These are phyloP conservation scores for Claviceps paspali DNA, from an alignment of 2,329 filamentous ascomycete species.

Conservation along the genomic window DNA sequence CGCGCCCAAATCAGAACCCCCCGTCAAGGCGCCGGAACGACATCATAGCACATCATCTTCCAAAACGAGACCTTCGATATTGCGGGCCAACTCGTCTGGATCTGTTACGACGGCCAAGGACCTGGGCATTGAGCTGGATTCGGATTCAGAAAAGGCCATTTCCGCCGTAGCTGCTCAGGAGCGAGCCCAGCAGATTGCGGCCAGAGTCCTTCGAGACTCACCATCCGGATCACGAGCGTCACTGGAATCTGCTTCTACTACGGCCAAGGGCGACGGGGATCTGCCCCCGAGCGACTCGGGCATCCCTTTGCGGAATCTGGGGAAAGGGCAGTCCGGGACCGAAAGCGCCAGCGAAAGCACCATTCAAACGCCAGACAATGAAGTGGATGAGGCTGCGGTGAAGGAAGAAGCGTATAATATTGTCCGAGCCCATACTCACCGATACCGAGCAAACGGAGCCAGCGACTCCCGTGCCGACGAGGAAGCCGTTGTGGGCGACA, in stretches of 20 bases:
- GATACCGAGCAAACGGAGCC: conserved; percentile 8
- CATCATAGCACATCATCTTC: conserved; percentile 8
- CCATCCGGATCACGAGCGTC: conserved; percentile 22
- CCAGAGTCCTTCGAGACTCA: conserved; percentile 21
- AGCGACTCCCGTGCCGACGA: conserved; percentile 6
- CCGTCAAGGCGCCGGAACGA: not conserved
- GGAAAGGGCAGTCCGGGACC: not conserved
- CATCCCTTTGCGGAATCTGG: conserved; percentile 20
- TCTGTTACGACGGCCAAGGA: conserved; percentile 17
- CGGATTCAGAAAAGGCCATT: conserved; percentile 12
- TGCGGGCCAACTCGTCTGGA: conserved; percentile 26
- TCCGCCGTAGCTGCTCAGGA: conserved; percentile 28
- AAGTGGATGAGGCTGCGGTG: not conserved
- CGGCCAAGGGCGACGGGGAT: conserved; percentile 14
- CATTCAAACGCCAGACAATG: conserved; percentile 1
- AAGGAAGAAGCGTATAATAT: conserved; percentile 25
- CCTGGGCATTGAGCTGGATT: conserved; percentile 13
- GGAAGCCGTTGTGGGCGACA: conserved; percentile 6
- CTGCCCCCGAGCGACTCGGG: conserved; percentile 10
- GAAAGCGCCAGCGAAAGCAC: not conserved
- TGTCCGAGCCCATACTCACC: conserved; percentile 25
- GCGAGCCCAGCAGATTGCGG: conserved; percentile 26
- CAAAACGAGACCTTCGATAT: conserved; percentile 24
- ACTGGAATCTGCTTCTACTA: conserved; percentile 20
- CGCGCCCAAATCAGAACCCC: conserved; percentile 6